Evolutionary conservation across 768 basidiomycete species (phyloP).

Genomic region (Gymnopilus dilepis): DNA sequence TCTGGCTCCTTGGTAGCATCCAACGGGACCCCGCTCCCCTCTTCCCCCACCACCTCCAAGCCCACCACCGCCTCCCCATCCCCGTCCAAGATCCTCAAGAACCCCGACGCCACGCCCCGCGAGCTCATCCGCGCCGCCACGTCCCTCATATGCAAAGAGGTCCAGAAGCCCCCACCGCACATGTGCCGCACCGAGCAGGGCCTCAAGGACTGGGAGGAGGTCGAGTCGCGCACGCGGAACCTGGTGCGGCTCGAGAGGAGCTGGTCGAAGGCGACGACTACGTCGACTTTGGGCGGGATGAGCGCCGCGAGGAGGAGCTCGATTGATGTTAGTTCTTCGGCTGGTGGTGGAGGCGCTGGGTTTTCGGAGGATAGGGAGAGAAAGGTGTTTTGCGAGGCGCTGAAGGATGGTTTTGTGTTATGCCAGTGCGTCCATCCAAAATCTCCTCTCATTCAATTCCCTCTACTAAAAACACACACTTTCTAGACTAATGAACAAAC

Average conservation of each 20-base stretch:
- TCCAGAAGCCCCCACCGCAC: constrained; percentile 63
- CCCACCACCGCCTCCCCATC: neutral
- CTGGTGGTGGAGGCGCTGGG: constrained; percentile 34
- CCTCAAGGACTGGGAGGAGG: constrained; percentile 72
- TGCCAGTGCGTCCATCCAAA: constrained; percentile 80
- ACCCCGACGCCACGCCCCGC: constrained; percentile 29
- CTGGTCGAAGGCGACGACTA: constrained; percentile 48
- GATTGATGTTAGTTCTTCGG: constrained; percentile 10
- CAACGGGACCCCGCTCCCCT: neutral
- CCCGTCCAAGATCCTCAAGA: constrained; percentile 53
- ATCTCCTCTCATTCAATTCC: constrained; percentile 15
- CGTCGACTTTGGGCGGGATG: constrained; percentile 1
- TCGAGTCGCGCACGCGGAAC: constrained; percentile 66
- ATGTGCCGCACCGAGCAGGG: constrained; percentile 54
- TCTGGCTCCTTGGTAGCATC: constrained; percentile 52
- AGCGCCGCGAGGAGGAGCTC: constrained; percentile 36
- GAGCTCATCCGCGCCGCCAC: constrained; percentile 72
- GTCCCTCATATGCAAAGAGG: constrained; percentile 68
- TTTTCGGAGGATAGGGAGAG: constrained; percentile 80
- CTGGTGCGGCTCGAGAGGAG: constrained; percentile 74
- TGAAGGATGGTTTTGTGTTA: constrained; percentile 85
- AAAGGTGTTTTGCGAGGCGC: constrained; percentile 71
- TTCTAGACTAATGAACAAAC: constrained; percentile 78
- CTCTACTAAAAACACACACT: neutral
- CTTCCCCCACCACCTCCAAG: neutral